phyloP scores from a whole-genome alignment of 768 basidiomycete species.

The Tubosaeta sp. region DNA sequence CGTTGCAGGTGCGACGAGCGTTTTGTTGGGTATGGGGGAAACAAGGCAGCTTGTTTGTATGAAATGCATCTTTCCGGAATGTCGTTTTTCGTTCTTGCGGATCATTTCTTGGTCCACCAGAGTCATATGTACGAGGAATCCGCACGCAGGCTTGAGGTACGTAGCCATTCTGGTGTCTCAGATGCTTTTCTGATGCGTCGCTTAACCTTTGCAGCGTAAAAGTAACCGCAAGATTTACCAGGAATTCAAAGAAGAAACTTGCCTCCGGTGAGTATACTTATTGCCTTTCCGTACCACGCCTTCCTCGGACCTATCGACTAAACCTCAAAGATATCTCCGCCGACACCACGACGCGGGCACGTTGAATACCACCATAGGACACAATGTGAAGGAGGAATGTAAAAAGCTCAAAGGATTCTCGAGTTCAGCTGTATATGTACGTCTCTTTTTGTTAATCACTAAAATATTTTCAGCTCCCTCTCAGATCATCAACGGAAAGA shows the following conservation, averaged over 20 bases:
- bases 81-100: constrained; percentile 76
- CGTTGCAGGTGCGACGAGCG: constrained; percentile 81
- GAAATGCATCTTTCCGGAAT: constrained; percentile 89
- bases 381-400: constrained; percentile 59
- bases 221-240: constrained; percentile 73
- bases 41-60: constrained; percentile 89
- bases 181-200: not conserved
- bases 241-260: constrained; percentile 76
- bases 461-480: not conserved
- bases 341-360: constrained; percentile 48
- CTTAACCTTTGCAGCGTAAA: constrained; percentile 45
- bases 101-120: constrained; percentile 89
- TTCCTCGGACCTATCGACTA: not conserved
- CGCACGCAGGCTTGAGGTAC: constrained; percentile 65
- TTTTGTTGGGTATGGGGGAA: constrained; percentile 87
- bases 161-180: not conserved
- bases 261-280: constrained; percentile 46
- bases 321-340: constrained; percentile 53
- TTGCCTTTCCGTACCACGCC: not conserved
- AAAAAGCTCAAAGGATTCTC: constrained; percentile 53
- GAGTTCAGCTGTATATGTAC: constrained; percentile 29
- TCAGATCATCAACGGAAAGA: constrained; percentile 22
- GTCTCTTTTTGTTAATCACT: not conserved
- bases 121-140: constrained; percentile 79
- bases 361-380: constrained; percentile 47